Evolutionary conservation across 768 basidiomycete genomes (phyloP).

Genomic region (Mycena kentingensis): DNA sequence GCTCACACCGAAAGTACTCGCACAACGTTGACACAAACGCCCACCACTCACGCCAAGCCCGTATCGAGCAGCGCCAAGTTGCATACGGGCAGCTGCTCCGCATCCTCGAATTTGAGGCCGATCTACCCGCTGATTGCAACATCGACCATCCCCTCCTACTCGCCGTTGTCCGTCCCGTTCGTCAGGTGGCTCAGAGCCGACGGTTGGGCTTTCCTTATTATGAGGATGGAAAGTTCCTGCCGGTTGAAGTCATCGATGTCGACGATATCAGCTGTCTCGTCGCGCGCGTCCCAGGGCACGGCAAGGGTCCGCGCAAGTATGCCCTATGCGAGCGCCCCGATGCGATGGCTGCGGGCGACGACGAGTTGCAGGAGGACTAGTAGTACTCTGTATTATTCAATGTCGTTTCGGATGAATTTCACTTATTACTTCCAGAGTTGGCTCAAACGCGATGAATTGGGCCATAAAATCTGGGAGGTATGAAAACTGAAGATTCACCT

Average conservation of each 20-base stretch:
- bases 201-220: not conserved
- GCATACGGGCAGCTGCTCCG: conserved; percentile 1
- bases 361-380: no score
- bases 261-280: conserved; percentile 6
- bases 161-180: conserved; percentile 2
- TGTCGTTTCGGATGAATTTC: no score
- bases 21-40: not conserved
- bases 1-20: not conserved
- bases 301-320: not conserved
- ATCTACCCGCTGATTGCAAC: no score
- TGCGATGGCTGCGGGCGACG: conserved; percentile 4
- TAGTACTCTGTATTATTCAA: no score
- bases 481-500: no score
- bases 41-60: not conserved
- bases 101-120: not conserved
- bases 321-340: conserved; percentile 3
- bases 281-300: conserved; percentile 1
- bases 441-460: no score
- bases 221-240: not conserved
- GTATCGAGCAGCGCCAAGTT: not conserved
- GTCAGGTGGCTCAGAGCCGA: not conserved
- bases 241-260: not conserved
- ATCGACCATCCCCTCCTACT: not conserved
- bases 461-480: no score
- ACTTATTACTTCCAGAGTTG: no score